phyloP scores from a whole-genome alignment of 2,329 filamentous ascomycete species.

The Sclerotinia minor region DNA sequence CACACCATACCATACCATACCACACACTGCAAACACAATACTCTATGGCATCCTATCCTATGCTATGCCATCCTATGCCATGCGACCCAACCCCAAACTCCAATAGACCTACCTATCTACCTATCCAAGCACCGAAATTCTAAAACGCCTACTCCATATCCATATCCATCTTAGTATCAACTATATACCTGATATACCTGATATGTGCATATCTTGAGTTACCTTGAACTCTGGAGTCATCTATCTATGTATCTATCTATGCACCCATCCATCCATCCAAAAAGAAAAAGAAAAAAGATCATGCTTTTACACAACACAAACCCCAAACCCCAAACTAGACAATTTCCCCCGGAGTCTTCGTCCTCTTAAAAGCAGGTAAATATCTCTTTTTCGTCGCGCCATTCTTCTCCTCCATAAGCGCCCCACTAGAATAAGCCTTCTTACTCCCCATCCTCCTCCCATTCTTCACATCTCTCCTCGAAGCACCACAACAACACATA shows the following conservation, averaged over 20 bases:
- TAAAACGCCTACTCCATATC: not conserved
- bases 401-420: conserved; percentile 30
- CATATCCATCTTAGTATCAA: not conserved
- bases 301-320: no score
- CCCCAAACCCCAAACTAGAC: conserved; percentile 22
- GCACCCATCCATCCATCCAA: not conserved
- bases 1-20: no score
- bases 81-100: no score
- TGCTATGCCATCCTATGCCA: no score
- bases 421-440: conserved; percentile 35
- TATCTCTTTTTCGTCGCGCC: conserved; percentile 22
- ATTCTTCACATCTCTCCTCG: conserved; percentile 39
- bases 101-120: not conserved
- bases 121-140: not conserved
- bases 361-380: conserved; percentile 28
- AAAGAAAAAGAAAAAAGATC: no score
- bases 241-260: not conserved
- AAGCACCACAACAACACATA: conserved; percentile 72
- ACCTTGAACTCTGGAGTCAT: not conserved
- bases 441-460: conserved; percentile 38
- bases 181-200: not conserved
- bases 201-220: not conserved
- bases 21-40: no score
- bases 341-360: conserved; percentile 28
- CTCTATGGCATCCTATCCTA: no score